Conservation (phyloP, 192 early-diverging fungal species). For the Backusella tuberculispora region DNA sequence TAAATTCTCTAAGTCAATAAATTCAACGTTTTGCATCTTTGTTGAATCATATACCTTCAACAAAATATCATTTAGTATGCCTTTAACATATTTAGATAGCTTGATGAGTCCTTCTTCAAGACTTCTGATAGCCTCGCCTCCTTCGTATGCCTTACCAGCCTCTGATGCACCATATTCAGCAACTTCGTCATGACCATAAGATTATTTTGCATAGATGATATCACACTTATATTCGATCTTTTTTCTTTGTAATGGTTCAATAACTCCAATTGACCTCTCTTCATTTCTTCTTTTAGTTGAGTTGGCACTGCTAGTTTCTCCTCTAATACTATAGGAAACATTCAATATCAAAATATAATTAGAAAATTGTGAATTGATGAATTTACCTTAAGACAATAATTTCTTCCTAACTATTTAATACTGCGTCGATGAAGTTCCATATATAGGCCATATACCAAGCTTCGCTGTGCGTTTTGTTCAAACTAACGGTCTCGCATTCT, state of each 20-base stretch:
- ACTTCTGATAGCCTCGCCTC: not conserved
- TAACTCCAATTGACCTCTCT: not conserved
- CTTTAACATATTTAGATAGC: not conserved
- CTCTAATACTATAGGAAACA: not conserved
- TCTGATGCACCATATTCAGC: not conserved
- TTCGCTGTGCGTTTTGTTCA: not conserved
- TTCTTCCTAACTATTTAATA: not conserved
- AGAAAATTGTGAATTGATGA: not conserved
- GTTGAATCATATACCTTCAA: not conserved
- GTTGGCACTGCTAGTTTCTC: no score
- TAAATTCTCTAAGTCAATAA: slow-evolving; percentile 8
- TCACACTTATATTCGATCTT: not conserved
- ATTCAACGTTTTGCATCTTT: not conserved
- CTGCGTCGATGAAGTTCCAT: not conserved
- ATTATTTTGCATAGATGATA: not conserved
- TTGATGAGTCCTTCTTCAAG: not conserved
- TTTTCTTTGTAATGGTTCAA: not conserved
- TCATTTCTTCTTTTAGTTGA: not conserved
- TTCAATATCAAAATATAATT: not conserved
- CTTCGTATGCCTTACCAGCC: not conserved
- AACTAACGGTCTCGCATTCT: not conserved
- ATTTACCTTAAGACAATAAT: not conserved
- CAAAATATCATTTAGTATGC: not conserved
- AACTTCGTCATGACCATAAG: not conserved
- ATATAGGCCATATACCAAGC: not conserved